These are phyloP conservation scores for Lachancea nothofagi DNA, from an alignment of 805 yeast genomes.

Conservation along the genomic window DNA sequence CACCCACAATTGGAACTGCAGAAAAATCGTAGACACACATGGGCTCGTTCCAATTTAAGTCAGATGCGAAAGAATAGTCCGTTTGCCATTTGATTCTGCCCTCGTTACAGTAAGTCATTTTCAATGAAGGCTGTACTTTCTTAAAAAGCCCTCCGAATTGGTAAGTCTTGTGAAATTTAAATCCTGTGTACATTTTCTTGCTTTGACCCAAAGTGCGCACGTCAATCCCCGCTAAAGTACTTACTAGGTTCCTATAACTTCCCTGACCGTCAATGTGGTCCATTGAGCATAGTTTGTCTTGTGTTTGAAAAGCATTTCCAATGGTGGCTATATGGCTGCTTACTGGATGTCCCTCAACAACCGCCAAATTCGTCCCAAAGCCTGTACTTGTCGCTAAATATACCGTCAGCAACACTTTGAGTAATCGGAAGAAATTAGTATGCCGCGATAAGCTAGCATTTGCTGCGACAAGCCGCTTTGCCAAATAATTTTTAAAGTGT, in stretches of 20 bases:
- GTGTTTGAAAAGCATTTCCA: slow-evolving; percentile 10
- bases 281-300: slow-evolving; percentile 23
- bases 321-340: background rate
- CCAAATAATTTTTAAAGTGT: too few relatives aligned
- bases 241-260: slow-evolving; percentile 13
- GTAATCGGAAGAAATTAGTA: too few relatives aligned
- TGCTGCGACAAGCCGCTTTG: too few relatives aligned
- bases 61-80: slow-evolving; percentile 33
- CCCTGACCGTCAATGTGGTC: slow-evolving; percentile 17
- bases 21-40: slow-evolving; percentile 33
- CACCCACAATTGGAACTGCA: background rate
- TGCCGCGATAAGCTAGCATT: too few relatives aligned
- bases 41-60: slow-evolving; percentile 46
- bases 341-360: slow-evolving; percentile 1
- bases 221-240: slow-evolving; percentile 18
- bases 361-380: too few relatives aligned
- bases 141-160: slow-evolving; percentile 36
- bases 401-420: too few relatives aligned
- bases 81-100: slow-evolving; percentile 46
- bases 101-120: slow-evolving; percentile 45
- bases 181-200: slow-evolving; percentile 46
- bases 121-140: slow-evolving; percentile 40
- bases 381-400: too few relatives aligned
- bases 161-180: slow-evolving; percentile 47
- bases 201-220: slow-evolving; percentile 26